Evolutionary conservation across 2,329 filamentous ascomycete species (phyloP).

Genomic region (Penicillium fuscoglaucum): DNA sequence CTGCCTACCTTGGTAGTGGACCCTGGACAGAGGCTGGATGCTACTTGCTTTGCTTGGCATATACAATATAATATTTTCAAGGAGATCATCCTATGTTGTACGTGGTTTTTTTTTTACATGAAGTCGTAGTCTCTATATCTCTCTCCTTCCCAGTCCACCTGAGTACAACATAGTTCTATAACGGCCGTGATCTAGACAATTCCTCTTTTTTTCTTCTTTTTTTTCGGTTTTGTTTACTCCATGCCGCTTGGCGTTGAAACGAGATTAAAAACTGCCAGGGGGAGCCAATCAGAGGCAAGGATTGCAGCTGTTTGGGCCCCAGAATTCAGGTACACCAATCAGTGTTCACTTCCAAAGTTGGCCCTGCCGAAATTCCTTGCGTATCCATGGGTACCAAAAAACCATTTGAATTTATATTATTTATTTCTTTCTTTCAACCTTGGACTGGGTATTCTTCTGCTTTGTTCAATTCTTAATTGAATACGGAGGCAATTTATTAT

Average conservation of each 20-base stretch:
- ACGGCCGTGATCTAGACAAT: neutral
- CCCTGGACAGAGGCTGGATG: conserved; percentile 4
- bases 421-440: neutral
- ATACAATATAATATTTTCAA: neutral
- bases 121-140: neutral
- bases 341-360: conserved; percentile 1
- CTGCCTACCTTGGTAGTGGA: conserved; percentile 9
- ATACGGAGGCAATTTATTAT: neutral
- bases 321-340: conserved; percentile 38
- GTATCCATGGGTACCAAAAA: conserved; percentile 23
- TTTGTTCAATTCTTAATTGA: neutral
- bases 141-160: neutral
- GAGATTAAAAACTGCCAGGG: conserved; percentile 27
- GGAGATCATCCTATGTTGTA: neutral
- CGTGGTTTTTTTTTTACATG: neutral
- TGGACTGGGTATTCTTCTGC: no score
- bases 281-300: conserved; percentile 24
- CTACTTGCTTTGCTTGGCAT: conserved; percentile 3
- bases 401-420: neutral
- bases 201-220: conserved; percentile 27
- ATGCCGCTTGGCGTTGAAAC: conserved; percentile 25
- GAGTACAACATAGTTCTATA: neutral
- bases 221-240: conserved; percentile 15
- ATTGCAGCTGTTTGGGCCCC: neutral
- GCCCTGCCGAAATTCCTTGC: conserved; percentile 18